These are phyloP conservation scores for Shiraia bambusicola DNA, from an alignment of 2,329 filamentous ascomycete genomes.

Conservation along the genomic window DNA sequence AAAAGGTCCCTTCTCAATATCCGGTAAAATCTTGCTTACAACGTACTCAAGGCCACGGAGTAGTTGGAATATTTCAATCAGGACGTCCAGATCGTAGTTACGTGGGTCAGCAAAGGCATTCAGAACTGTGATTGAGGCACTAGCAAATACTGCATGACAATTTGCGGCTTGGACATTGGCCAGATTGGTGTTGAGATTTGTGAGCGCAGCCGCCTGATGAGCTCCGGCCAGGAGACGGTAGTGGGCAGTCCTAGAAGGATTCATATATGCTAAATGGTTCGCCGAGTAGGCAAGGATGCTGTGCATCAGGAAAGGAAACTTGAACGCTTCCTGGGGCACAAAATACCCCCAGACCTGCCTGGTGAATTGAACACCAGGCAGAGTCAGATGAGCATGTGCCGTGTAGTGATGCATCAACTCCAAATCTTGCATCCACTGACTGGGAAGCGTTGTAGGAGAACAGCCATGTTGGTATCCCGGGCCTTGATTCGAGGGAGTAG, in stretches of 20 bases:
- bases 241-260: constrained; percentile 18
- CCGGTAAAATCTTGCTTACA: constrained; percentile 14
- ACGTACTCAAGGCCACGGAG: constrained; percentile 32
- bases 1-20: constrained; percentile 27
- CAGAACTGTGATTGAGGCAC: constrained; percentile 24
- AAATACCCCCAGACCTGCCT: constrained; percentile 37
- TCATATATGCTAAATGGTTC: constrained; percentile 36
- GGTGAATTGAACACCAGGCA: constrained; percentile 25
- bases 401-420: constrained; percentile 36
- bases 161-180: constrained; percentile 26
- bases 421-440: constrained; percentile 29
- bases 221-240: constrained; percentile 30
- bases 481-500: constrained; percentile 1
- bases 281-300: constrained; percentile 44
- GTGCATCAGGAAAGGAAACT: constrained; percentile 42
- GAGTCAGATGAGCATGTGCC: constrained; percentile 23
- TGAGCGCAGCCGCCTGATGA: constrained; percentile 30
- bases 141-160: constrained; percentile 32
- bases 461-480: neutral
- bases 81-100: constrained; percentile 19
- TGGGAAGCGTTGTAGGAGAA: constrained; percentile 1
- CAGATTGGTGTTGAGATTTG: constrained; percentile 23
- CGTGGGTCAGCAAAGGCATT: constrained; percentile 29
- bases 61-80: constrained; percentile 31
- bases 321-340: constrained; percentile 39